Evolutionary conservation across 768 basidiomycete genomes (phyloP).

Genomic region (Cubamyces sp.): DNA sequence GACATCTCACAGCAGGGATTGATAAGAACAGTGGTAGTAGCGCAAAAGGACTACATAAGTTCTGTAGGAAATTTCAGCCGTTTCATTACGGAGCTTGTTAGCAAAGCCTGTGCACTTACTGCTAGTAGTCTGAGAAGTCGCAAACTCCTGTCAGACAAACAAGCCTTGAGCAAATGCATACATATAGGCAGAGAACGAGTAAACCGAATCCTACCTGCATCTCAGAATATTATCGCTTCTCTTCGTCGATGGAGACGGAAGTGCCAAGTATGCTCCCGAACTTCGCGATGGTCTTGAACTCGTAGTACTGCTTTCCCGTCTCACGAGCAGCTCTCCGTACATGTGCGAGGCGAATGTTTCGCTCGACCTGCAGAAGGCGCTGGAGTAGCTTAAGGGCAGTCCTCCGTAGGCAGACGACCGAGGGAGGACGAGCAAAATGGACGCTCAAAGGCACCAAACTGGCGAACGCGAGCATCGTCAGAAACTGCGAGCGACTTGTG

Average conservation of each 20-base stretch:
- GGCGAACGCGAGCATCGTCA: too few relatives aligned
- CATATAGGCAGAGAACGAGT: neutral
- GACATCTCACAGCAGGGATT: neutral
- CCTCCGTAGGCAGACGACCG: too few relatives aligned
- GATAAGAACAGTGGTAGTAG: slow-evolving; percentile 32
- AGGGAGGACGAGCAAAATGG: too few relatives aligned
- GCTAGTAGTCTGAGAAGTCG: slow-evolving; percentile 89
- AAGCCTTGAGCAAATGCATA: neutral
- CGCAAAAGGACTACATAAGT: slow-evolving; percentile 37
- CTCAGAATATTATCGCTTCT: slow-evolving; percentile 97
- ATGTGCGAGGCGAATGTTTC: too few relatives aligned
- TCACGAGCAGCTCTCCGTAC: too few relatives aligned
- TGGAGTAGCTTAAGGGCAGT: too few relatives aligned
- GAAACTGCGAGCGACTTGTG: too few relatives aligned
- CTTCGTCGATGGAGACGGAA: slow-evolving; percentile 95
- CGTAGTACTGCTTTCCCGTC: slow-evolving; percentile 99
- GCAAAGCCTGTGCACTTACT: slow-evolving; percentile 50
- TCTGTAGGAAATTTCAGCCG: slow-evolving; percentile 31
- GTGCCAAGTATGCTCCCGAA: slow-evolving; percentile 99
- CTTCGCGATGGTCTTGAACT: slow-evolving; percentile 98
- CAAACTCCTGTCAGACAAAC: slow-evolving; percentile 72
- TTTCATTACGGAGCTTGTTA: too few relatives aligned
- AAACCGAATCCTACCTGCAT: slow-evolving; percentile 65
- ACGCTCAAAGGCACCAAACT: too few relatives aligned
- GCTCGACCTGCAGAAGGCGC: too few relatives aligned